A percentile compares a stretch with the other conserved stretches of the same genome.
Evolutionary conservation across 257 asterid genomes (phyloP).

Genomic region (Gentiana straminea): DNA sequence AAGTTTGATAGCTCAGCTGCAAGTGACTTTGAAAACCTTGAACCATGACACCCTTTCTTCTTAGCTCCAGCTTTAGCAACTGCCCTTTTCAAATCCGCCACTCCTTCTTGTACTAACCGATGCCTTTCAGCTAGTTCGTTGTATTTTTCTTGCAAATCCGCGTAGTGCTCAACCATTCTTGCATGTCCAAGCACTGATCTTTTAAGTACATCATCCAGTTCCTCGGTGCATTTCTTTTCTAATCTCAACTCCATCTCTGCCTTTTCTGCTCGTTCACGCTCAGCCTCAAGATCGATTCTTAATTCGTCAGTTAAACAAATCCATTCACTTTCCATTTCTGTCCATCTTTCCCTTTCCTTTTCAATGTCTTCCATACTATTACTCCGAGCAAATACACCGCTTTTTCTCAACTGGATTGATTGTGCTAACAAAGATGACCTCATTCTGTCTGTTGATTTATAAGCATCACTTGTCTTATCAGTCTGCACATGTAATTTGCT

Average conservation of each 20-base stretch:
- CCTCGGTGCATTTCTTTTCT: conserved; percentile 70
- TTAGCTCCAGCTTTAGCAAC: conserved; percentile 75
- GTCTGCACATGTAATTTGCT: conserved; percentile 43
- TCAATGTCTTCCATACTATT: conserved; percentile 58
- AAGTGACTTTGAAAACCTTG: conserved; percentile 68
- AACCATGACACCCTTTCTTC: conserved; percentile 46
- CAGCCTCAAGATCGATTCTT: conserved; percentile 67
- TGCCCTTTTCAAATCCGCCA: conserved; percentile 76
- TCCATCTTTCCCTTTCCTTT: conserved; percentile 73
- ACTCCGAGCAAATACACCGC: conserved; percentile 28
- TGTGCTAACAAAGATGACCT: conserved; percentile 70
- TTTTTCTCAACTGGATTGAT: conserved; percentile 67
- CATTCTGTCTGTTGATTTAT: conserved; percentile 53
- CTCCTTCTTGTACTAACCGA: conserved; percentile 60
- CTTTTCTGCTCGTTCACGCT: conserved; percentile 59
- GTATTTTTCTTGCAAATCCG: conserved; percentile 75
- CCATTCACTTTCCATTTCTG: conserved; percentile 96
- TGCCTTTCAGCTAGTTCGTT: conserved; percentile 58
- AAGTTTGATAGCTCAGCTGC: conserved; percentile 79
- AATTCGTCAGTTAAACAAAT: conserved; percentile 82
- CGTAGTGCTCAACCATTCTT: conserved; percentile 83
- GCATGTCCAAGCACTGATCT: conserved; percentile 70
- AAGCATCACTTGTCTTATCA: conserved; percentile 23
- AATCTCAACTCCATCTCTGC: conserved; percentile 55
- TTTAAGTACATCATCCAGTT: conserved; percentile 69